Evolutionary conservation across 2,329 filamentous ascomycete genomes (phyloP), one percentile per base, ranked within the genome.

Genomic region (Trichoderma lentiforme): DNA sequence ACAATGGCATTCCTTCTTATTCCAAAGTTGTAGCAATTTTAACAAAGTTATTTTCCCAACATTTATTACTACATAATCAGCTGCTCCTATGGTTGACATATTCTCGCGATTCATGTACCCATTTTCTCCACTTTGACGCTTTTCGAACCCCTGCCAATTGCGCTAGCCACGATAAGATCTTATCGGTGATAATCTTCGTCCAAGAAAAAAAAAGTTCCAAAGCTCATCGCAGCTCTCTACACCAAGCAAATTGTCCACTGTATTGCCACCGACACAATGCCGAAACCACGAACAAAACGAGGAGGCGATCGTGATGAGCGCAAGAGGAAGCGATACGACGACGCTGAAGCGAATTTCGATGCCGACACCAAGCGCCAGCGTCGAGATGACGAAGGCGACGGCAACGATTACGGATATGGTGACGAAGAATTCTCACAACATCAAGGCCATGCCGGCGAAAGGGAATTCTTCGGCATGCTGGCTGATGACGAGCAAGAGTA

Each of bases 401-500:
- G 71, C 68, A 71, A 75, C 18, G 74, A 75, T 62, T 74, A 76
- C 21, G 71, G 72, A 53, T 74, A 78, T 36, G 74, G 72, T 67
- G 71, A 78, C 39, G 75, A 75, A 14, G 57, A 58, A 26, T 63
- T 74, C 34, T 76, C 76, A 47, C 65, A 74, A 26, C 74, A 77
- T 30, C 75, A 79, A 53, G 74, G 77, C 32, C 78, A 76, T 14
- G 72, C 74, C 12, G 79, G 82, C 11, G 92, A 93, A 73, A 89
- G 86, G 76, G 90, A 93, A 71, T 99, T 97, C 84, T 98, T 97
- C 77, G 96, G 96, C 74, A 91, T 98, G 86, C 90, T 99, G 30
- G 92, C 94, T 77, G 92, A 97, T 70, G 90, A 97, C 75, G 96
- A 99, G 84, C 94, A 97, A 79, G 95, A 98, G 81, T 98, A 98